Evolutionary conservation across 345 rosid genomes (phyloP), one percentile per base, ranked within the genome.

Genomic region (Citrus reticulata): DNA sequence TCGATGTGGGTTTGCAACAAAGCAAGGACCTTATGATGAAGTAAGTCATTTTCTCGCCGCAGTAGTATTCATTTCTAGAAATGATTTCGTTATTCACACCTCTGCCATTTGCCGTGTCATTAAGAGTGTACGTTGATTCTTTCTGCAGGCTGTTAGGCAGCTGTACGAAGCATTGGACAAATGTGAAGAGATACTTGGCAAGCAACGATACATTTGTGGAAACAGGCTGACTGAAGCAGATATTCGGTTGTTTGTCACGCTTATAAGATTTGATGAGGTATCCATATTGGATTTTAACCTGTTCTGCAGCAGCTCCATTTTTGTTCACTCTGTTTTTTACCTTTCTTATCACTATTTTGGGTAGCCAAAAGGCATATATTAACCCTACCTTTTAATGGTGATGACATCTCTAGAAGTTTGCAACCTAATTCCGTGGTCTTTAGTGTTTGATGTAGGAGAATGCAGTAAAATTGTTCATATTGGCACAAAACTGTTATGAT

Each of bases 181-280:
- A 86, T 92, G 97, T 16, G 98, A 95, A 74, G 89, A 80, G 71
- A 85, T 93, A 76, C 97, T 95, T 22, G 74, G 85, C 67, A 88
- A 91, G 85, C 91, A 92, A 17, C 79, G 92, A 0, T 95, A 87
- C 80, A 83, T 95, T 17, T 95, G 98, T 51, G 97, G 95, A 63
- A 89, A 91, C 72, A 76, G 75, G 51, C 74, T 93, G 62, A 82
- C 97, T 2, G 98, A 95, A 82, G 85, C 95, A 5, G 97, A 93
- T 86, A 83, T 95, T 13, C 81, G 95, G 60, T 80, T 93, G 80
- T 95, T 95, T 75, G 95, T 90, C 68, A 95, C 98, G 14, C 87
- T 95, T 32, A 89, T 95, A 84, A 92, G 98, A 90, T 95, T 95
- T 81, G 98, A 95, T 67, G 98, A 95, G 97, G 97, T 94, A 88